phyloP scores from a whole-genome alignment of 257 asterid genomes.

The Solanum sejunctum region DNA sequence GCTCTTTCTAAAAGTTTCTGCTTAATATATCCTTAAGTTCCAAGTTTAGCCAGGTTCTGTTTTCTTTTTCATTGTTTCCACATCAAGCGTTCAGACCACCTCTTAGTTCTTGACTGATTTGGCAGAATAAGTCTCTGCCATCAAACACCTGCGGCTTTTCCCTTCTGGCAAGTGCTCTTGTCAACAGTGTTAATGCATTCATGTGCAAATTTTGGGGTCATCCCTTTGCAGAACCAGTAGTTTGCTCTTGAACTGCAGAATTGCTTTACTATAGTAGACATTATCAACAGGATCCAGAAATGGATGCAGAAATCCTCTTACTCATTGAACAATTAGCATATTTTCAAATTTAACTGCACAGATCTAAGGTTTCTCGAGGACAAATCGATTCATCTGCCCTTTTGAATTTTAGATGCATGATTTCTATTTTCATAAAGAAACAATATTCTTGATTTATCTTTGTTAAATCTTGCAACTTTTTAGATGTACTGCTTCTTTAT shows the following conservation, averaged over 20 bases:
- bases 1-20: neutral
- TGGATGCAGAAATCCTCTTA: neutral
- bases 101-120: neutral
- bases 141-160: neutral
- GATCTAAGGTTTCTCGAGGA: neutral
- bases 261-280: neutral
- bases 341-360: neutral
- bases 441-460: neutral
- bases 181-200: neutral
- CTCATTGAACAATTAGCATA: neutral
- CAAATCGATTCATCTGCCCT: neutral
- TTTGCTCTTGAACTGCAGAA: neutral
- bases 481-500: neutral
- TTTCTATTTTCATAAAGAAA: neutral
- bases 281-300: neutral
- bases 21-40: neutral
- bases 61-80: neutral
- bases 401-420: neutral
- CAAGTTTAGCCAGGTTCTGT: neutral
- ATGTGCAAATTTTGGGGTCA: neutral
- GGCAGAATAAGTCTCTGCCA: neutral
- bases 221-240: neutral
- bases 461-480: neutral
- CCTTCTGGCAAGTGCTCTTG: neutral
- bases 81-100: neutral